Conservation (phyloP, 371 early-diverging fungal species). For the Mortierella sp. region DNA sequence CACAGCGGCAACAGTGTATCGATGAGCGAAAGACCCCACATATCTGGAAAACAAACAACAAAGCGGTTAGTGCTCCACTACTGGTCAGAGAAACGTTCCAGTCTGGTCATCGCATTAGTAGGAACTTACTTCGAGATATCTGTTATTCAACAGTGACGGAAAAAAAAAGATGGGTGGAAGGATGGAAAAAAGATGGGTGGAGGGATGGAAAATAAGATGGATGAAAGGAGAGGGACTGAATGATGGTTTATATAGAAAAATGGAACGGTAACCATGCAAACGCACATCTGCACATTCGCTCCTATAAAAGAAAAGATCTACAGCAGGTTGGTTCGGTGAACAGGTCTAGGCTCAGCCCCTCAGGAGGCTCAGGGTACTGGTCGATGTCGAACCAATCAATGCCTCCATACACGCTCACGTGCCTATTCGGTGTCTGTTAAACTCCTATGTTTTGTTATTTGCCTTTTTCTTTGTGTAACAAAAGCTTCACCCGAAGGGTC, state of each 20-base stretch:
- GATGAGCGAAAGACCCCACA: slow-evolving; percentile 57
- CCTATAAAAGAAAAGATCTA: no score
- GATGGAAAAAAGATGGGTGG: background rate
- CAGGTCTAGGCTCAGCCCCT: no score
- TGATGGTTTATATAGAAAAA: no score
- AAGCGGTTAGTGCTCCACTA: background rate
- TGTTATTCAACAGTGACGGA: background rate
- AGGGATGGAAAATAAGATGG: background rate
- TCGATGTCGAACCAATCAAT: background rate
- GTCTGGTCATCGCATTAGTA: background rate
- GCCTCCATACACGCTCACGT: background rate
- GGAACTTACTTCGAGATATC: slow-evolving; percentile 5
- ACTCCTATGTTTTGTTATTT: no score
- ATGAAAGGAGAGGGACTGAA: background rate
- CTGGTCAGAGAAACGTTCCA: background rate
- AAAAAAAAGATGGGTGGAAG: background rate
- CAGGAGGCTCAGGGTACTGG: background rate
- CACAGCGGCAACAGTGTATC: slow-evolving; percentile 69
- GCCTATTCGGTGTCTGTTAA: background rate
- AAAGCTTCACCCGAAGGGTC: background rate
- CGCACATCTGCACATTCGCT: background rate
- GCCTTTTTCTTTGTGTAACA: background rate
- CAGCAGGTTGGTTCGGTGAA: no score
- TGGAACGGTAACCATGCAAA: background rate
- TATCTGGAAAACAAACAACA: background rate